These are phyloP conservation scores for Linnemannia hyalina DNA, from an alignment of 192 early-diverging fungal species.

Conservation along the genomic window DNA sequence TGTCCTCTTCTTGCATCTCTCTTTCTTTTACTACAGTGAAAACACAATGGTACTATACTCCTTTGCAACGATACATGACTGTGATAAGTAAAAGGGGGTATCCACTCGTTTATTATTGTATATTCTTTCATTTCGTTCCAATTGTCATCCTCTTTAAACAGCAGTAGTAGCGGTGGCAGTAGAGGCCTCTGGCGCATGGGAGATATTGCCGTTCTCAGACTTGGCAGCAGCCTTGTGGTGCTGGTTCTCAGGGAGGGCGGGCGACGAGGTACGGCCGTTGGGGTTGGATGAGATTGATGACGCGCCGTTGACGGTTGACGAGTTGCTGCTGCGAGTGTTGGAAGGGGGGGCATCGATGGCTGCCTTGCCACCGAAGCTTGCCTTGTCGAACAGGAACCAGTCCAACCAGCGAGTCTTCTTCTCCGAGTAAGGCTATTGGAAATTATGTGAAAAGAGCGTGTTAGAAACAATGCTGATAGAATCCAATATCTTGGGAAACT, in stretches of 20 bases:
- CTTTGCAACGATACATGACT: no score
- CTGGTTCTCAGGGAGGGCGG: conserved; percentile 18
- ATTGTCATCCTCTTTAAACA: neutral
- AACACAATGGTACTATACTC: no score
- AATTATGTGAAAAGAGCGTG: neutral
- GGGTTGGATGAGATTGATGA: conserved; percentile 1
- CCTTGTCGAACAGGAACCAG: conserved; percentile 53
- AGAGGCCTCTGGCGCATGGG: conserved; percentile 8
- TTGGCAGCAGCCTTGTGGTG: neutral
- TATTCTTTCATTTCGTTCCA: no score
- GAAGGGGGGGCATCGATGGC: neutral
- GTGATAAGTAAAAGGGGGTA: no score
- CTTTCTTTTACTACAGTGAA: no score
- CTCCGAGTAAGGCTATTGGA: conserved; percentile 50
- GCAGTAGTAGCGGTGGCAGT: neutral
- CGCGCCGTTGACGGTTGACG: neutral
- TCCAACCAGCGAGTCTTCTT: conserved; percentile 56
- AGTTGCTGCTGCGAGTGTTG: neutral
- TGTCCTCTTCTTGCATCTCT: no score
- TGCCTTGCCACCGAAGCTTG: conserved; percentile 32
- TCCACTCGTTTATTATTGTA: no score
- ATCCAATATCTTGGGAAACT: no score
- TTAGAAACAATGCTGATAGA: neutral
- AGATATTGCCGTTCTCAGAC: conserved; percentile 13
- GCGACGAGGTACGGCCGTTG: conserved; percentile 19